Evolutionary conservation across 345 rosid genomes (phyloP), one percentile per base, ranked within the genome.

Genomic region (Dipteronia sinensis): DNA sequence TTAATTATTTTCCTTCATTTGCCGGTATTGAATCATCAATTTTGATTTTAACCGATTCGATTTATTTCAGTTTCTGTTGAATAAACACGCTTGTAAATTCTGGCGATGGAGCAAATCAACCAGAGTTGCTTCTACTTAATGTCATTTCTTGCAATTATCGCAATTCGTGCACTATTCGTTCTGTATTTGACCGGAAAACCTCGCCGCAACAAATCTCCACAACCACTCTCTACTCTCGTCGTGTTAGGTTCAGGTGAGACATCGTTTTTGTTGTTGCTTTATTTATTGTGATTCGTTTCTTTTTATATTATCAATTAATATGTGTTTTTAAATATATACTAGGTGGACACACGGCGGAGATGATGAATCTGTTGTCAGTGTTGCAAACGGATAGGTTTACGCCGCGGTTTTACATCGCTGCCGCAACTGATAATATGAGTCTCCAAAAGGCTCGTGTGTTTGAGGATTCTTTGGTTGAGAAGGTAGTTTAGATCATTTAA

Each of bases 331-430:
- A 42, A 7, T 65, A 62, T 49, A 72, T 44, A 40, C 0, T 53
- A 94, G 98, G 98, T 19, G 99, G 98, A 22, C 99, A 96, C 80
- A 92, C 98, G 1, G 99, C 99, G 44, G 97, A 94, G 92, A 96
- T 96, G 97, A 83, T 94, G 81, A 88, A 90, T 79, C 85, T 96
- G 44, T 85, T 92, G 81, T 88, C 90, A 69, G 88, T 82, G 70
- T 73, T 96, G 79, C 90, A 81, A 13, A 89, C 78, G 83, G 91
- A 87, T 47, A 80, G 91, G 76, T 91, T 86, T 75, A 61, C 84
- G 4, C 99, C 97, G 5, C 83, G 99, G 79, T 92, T 80, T 84
- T 94, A 94, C 79, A 80, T 96, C 59, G 97, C 97, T 34, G 98
- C 98, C 12, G 91, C 92, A 49, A 96, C 99, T 11, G 99, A 96